Percentiles rank a stretch among this genome's conserved stretches.
Evolutionary conservation across 225 moss, liverwort and hornwort genomes (phyloP).

Genomic region (Sphagnum tenellum): DNA sequence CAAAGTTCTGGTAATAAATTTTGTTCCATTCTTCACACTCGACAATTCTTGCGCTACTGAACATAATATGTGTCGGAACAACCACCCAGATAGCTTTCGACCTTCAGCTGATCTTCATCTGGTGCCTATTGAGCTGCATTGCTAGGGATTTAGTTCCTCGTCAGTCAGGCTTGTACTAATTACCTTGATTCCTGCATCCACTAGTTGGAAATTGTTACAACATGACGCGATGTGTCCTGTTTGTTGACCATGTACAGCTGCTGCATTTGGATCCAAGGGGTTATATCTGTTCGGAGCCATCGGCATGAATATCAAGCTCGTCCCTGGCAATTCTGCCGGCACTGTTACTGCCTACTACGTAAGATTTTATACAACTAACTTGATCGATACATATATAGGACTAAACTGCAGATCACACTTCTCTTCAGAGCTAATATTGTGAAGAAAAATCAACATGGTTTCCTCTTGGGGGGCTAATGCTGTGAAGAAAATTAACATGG

Average conservation of each 20-base stretch:
- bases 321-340: no score
- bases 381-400: background rate
- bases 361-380: conserved; percentile 15
- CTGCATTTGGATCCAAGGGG: conserved; percentile 57
- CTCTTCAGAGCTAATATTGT: no score
- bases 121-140: background rate
- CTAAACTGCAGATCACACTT: no score
- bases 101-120: background rate
- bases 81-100: no score
- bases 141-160: background rate
- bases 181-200: background rate
- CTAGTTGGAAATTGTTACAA: background rate
- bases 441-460: no score
- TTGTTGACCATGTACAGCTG: conserved; percentile 21
- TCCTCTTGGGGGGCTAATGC: background rate
- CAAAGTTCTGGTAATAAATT: conserved; percentile 21
- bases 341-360: no score
- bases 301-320: no score
- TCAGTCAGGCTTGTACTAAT: background rate
- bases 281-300: no score
- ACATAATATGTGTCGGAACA: no score
- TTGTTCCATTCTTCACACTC: no score
- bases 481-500: no score
- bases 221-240: background rate
- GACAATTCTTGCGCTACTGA: no score